Conservation (phyloP, 106 monocot species). For the Acanthochlamys bracteata region DNA sequence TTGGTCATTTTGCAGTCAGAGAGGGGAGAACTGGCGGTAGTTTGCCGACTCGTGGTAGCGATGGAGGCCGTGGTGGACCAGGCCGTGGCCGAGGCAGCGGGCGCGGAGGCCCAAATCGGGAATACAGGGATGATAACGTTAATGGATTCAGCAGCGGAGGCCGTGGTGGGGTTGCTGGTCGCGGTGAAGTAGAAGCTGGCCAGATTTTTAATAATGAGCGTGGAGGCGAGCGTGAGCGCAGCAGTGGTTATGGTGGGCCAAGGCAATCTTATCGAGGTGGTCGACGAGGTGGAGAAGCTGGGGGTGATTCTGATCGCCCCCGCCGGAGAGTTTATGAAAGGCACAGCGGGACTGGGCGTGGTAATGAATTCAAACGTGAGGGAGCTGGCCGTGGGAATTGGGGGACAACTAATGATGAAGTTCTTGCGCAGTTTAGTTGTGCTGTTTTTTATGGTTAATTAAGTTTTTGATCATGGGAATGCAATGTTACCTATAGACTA, state of each 20-base stretch:
- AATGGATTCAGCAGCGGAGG: slow-evolving; percentile 15
- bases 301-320: slow-evolving; percentile 39
- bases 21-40: slow-evolving; percentile 17
- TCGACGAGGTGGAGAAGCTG: slow-evolving; percentile 46
- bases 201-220: slow-evolving; percentile 3
- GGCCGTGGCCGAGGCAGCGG: slow-evolving; percentile 48
- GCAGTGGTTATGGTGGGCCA: slow-evolving; percentile 23
- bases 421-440: slow-evolving; percentile 43
- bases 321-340: slow-evolving; percentile 56
- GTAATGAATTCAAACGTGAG: slow-evolving; percentile 70
- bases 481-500: not conserved
- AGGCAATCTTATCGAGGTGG: slow-evolving; percentile 56
- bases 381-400: slow-evolving; percentile 88
- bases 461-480: not conserved
- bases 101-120: slow-evolving; percentile 36
- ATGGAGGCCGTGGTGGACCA: slow-evolving; percentile 4
- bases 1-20: slow-evolving; percentile 22
- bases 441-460: not conserved
- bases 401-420: slow-evolving; percentile 67
- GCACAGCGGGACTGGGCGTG: slow-evolving; percentile 81
- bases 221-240: slow-evolving; percentile 35
- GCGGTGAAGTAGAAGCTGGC: slow-evolving; percentile 24
- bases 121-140: slow-evolving; percentile 38
- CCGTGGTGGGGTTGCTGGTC: slow-evolving; percentile 13
- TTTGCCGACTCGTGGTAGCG: slow-evolving; percentile 16